Conservation (phyloP, 1,284 basidiomycete species). For the Cryptococcus maquisensis region DNA sequence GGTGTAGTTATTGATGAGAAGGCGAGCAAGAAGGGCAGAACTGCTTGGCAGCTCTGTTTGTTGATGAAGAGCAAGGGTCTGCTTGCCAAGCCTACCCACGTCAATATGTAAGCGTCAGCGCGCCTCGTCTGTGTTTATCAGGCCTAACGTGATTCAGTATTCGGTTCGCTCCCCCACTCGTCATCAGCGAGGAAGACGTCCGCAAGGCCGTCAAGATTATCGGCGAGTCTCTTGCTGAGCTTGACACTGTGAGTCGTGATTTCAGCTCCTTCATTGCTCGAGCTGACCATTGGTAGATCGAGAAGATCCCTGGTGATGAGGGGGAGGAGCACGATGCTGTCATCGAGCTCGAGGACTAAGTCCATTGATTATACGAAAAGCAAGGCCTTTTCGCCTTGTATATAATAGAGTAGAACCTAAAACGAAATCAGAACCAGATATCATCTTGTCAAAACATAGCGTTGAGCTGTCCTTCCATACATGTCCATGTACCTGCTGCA, state of each 20-base stretch:
- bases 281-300: slow-evolving; percentile 51
- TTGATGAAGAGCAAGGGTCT: slow-evolving; percentile 86
- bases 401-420: no score
- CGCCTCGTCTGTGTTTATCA: background rate
- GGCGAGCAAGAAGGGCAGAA: slow-evolving; percentile 67
- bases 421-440: no score
- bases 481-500: no score
- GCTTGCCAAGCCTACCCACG: slow-evolving; percentile 88
- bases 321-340: slow-evolving; percentile 37
- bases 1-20: slow-evolving; percentile 89
- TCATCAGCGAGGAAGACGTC: slow-evolving; percentile 82
- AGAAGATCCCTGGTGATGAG: slow-evolving; percentile 66
- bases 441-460: no score
- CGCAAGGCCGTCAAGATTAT: slow-evolving; percentile 72
- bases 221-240: slow-evolving; percentile 67
- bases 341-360: slow-evolving; percentile 35
- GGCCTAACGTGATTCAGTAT: slow-evolving; percentile 57
- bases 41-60: slow-evolving; percentile 94
- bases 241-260: slow-evolving; percentile 64
- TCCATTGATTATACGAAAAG: background rate
- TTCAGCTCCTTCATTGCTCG: background rate
- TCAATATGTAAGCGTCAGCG: slow-evolving; percentile 88
- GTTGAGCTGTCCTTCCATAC: no score
- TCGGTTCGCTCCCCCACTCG: slow-evolving; percentile 90
- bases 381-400: no score